Evolutionary conservation across 768 basidiomycete genomes (phyloP).

Genomic region (Russula dissimulans): DNA sequence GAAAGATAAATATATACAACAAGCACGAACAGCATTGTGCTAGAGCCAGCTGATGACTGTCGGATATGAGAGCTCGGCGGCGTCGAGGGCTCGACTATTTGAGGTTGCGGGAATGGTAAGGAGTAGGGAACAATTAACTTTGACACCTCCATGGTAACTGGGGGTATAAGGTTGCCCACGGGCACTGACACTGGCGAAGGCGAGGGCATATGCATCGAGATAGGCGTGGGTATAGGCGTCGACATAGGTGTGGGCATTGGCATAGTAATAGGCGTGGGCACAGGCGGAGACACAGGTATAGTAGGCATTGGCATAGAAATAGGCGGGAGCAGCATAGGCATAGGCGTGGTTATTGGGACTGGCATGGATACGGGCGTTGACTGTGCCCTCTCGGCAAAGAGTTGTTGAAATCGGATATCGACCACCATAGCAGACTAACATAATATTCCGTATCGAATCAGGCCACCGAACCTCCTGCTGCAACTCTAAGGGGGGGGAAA

Average conservation of each 20-base stretch:
- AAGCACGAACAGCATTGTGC: not conserved
- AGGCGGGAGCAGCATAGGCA: not conserved
- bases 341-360: not conserved
- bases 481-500: not conserved
- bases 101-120: not conserved
- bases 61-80: not conserved
- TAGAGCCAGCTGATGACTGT: not conserved
- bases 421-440: conserved; percentile 4
- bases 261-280: not conserved
- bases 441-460: not conserved
- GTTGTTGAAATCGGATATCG: conserved; percentile 8
- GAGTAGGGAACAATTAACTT: not conserved
- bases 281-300: not conserved
- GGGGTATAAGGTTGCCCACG: not conserved
- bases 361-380: not conserved
- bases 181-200: not conserved
- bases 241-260: too few relatives aligned
- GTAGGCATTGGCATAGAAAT: not conserved
- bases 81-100: not conserved
- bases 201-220: too few relatives aligned
- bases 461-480: not conserved
- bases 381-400: conserved; percentile 1
- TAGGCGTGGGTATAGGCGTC: too few relatives aligned
- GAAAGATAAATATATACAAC: not conserved
- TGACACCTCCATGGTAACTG: not conserved